phyloP scores from a whole-genome alignment of 768 basidiomycete species.

The Pleurotus citrinopileatus region DNA sequence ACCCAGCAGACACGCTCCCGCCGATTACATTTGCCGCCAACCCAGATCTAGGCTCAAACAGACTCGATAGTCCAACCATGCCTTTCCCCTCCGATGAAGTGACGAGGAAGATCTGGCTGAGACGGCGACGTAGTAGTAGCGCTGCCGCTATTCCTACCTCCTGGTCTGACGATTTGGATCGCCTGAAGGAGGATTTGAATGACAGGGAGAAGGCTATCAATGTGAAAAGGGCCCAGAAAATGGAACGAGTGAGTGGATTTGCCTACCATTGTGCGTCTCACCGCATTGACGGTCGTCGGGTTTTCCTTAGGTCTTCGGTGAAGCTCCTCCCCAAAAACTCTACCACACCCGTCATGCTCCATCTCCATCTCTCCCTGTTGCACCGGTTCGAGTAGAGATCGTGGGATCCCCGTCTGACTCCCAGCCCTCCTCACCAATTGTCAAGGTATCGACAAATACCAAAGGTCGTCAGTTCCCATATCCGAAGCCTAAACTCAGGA shows the following conservation, averaged over 20 bases:
- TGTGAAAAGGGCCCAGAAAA: constrained; percentile 78
- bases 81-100: constrained; percentile 23
- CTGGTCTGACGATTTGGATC: constrained; percentile 57
- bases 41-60: constrained; percentile 11
- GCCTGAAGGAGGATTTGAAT: constrained; percentile 67
- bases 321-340: constrained; percentile 75
- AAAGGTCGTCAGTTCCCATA: constrained; percentile 52
- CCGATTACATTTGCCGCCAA: constrained; percentile 23
- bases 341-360: constrained; percentile 63
- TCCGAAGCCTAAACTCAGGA: constrained; percentile 38
- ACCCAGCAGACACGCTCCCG: constrained; percentile 25
- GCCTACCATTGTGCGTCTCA: neutral
- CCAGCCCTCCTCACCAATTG: neutral
- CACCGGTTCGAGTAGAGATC: neutral
- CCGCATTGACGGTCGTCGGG: constrained; percentile 8
- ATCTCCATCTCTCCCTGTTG: constrained; percentile 25
- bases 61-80: constrained; percentile 22
- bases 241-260: constrained; percentile 70
- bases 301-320: constrained; percentile 70
- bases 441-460: neutral
- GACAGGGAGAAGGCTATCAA: constrained; percentile 76
- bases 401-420: neutral
- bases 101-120: constrained; percentile 39
- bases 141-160: constrained; percentile 41
- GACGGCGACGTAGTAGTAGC: constrained; percentile 52